Evolutionary conservation across 2,329 filamentous ascomycete species (phyloP).

Genomic region (Cladosporium velox): DNA sequence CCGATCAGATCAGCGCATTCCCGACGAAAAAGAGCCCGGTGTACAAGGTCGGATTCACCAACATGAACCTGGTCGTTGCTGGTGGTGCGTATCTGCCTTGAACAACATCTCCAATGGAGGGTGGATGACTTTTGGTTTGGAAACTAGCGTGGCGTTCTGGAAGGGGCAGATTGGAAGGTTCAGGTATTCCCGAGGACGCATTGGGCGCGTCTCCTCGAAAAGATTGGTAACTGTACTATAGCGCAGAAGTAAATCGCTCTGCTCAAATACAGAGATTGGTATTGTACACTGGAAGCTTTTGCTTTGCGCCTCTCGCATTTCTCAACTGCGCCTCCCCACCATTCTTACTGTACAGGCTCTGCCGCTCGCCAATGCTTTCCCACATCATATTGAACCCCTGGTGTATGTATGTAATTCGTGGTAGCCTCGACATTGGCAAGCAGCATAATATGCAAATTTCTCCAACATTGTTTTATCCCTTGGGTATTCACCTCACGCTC

Average conservation of each 20-base stretch:
- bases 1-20: slow-evolving; percentile 93
- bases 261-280: slow-evolving; percentile 4
- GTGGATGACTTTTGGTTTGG: not conserved
- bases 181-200: not conserved
- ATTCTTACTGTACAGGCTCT: slow-evolving; percentile 2
- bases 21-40: slow-evolving; percentile 95
- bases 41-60: slow-evolving; percentile 87
- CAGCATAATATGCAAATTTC: not conserved
- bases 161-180: slow-evolving; percentile 7
- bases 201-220: not conserved
- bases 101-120: not conserved
- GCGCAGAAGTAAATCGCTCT: slow-evolving; percentile 9
- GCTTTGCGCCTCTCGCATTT: not conserved
- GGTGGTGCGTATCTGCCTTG: slow-evolving; percentile 68
- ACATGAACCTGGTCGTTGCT: slow-evolving; percentile 91
- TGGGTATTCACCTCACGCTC: slow-evolving; percentile 22
- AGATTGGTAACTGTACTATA: slow-evolving; percentile 7
- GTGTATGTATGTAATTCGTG: not conserved
- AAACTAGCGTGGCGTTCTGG: slow-evolving; percentile 20
- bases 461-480: not conserved
- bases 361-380: not conserved
- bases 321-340: not conserved
- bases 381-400: not conserved
- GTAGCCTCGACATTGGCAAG: not conserved
- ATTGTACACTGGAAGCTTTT: slow-evolving; percentile 12